phyloP scores from a whole-genome alignment of 306 rosid genomes.

The Glycyrrhiza uralensis region DNA sequence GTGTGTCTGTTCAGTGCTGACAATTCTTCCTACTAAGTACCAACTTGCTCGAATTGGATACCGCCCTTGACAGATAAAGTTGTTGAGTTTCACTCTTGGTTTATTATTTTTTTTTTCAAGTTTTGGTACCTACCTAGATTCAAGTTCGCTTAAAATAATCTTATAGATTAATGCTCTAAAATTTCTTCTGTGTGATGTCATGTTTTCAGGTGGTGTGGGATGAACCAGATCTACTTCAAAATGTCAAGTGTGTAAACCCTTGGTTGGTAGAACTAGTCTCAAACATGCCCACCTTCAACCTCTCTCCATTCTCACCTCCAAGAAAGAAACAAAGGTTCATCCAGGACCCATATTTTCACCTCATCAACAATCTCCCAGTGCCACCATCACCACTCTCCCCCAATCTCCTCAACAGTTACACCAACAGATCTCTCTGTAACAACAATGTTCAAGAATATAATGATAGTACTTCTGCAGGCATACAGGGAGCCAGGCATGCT shows the following conservation, averaged over 20 bases:
- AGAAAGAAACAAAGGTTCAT: constrained; percentile 67
- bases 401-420: constrained; percentile 47
- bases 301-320: constrained; percentile 73
- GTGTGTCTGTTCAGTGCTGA: constrained; percentile 12
- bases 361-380: constrained; percentile 59
- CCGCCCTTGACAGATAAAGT: neutral
- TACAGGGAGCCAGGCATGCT: constrained; percentile 99
- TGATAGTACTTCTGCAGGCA: constrained; percentile 57
- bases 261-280: constrained; percentile 89
- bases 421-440: constrained; percentile 44
- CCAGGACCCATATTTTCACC: constrained; percentile 52
- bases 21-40: constrained; percentile 24
- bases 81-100: neutral
- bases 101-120: neutral
- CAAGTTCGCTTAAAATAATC: neutral
- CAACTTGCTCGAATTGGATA: constrained; percentile 21
- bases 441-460: constrained; percentile 38
- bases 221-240: constrained; percentile 94
- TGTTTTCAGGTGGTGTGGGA: constrained; percentile 86
- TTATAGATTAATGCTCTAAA: constrained; percentile 16
- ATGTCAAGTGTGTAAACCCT: constrained; percentile 87
- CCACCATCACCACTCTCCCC: constrained; percentile 50
- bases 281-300: constrained; percentile 65
- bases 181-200: constrained; percentile 7
- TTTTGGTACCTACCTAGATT: neutral